phyloP scores from a whole-genome alignment of 164 flowering plant species.

The Cinnamomum chago region DNA sequence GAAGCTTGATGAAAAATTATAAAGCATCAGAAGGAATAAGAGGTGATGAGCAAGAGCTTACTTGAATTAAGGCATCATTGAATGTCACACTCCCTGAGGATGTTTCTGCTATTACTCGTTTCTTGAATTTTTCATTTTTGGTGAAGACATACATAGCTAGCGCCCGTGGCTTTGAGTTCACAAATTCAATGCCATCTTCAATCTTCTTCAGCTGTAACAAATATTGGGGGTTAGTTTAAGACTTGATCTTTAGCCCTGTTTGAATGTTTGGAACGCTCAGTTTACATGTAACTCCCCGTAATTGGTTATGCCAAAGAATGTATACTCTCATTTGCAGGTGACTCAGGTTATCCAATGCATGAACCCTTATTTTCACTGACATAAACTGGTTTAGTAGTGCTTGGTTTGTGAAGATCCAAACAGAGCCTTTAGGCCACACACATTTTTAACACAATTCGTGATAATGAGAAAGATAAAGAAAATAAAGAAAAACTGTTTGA shows the following conservation, averaged over 20 bases:
- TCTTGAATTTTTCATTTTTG: conserved; percentile 46
- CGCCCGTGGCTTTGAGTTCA: conserved; percentile 69
- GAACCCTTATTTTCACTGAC: no score
- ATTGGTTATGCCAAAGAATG: no score
- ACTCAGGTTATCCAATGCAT: no score
- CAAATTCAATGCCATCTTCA: conserved; percentile 78
- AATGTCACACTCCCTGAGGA: conserved; percentile 79
- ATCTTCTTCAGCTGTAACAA: conserved; percentile 60
- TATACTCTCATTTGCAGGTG: no score
- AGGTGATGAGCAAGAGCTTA: conserved; percentile 18
- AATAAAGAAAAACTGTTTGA: neutral
- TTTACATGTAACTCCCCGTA: no score
- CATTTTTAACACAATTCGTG: neutral
- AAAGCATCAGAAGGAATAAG: no score
- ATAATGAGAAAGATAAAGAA: neutral
- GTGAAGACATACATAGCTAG: conserved; percentile 77
- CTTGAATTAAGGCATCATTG: conserved; percentile 74
- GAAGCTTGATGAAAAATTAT: neutral
- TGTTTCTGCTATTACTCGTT: conserved; percentile 48
- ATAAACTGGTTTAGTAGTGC: no score
- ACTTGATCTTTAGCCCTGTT: no score
- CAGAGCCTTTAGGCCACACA: no score
- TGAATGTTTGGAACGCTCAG: no score
- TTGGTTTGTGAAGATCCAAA: no score
- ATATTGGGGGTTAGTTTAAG: neutral